phyloP scores from a whole-genome alignment of 345 rosid species.

The Eucalyptus coolabah region DNA sequence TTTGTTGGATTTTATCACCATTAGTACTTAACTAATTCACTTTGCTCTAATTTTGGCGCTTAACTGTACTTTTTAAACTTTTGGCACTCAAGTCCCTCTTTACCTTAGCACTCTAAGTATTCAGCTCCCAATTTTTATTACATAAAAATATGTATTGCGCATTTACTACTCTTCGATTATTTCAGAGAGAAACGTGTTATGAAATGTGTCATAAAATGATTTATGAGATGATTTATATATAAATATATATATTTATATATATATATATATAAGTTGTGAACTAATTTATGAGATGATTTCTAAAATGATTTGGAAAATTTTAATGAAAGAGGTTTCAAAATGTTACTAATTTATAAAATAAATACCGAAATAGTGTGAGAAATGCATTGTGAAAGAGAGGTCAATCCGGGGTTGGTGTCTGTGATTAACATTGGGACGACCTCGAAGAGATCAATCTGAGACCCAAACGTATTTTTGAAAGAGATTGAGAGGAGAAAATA shows the following conservation, averaged over 20 bases:
- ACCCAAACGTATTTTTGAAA: neutral
- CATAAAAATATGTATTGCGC: no score
- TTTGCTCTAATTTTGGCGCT: no score
- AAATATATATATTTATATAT: no score
- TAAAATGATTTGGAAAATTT: neutral
- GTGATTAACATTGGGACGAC: neutral
- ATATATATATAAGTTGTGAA: no score
- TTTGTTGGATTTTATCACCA: accelerated
- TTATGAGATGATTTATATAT: no score
- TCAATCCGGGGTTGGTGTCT: neutral
- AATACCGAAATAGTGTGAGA: neutral
- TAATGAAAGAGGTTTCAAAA: neutral
- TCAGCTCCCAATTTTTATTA: no score
- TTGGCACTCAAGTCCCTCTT: accelerated
- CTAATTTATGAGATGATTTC: neutral
- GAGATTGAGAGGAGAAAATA: neutral
- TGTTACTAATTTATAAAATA: neutral
- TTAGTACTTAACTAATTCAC: accelerated
- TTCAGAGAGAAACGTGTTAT: no score
- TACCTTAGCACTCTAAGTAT: no score
- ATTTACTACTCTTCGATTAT: no score
- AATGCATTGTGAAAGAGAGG: neutral
- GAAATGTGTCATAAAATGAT: no score
- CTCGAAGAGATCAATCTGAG: neutral
- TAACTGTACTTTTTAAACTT: accelerated